These are phyloP conservation scores for Candida anglica DNA, from an alignment of 805 yeast genomes.

Conservation along the genomic window DNA sequence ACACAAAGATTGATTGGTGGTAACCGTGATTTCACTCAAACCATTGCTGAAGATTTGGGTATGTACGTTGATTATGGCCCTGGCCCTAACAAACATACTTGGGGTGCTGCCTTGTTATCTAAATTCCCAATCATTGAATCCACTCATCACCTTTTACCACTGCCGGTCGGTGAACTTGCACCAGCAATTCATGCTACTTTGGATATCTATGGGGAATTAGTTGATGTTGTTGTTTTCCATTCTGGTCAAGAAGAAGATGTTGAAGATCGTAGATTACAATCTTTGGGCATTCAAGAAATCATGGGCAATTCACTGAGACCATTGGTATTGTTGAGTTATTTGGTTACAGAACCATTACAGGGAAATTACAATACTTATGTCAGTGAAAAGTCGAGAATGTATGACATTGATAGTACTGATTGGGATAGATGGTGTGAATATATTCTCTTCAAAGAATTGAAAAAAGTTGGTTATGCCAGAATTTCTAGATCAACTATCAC, in stretches of 20 bases:
- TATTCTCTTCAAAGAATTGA: constrained; percentile 80
- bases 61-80: constrained; percentile 98
- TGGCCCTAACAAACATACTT: constrained; percentile 95
- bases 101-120: constrained; percentile 93
- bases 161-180: constrained; percentile 97
- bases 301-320: constrained; percentile 86
- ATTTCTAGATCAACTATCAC: constrained; percentile 91
- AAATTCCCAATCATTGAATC: constrained; percentile 92
- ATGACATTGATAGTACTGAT: constrained; percentile 88
- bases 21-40: constrained; percentile 88
- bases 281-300: constrained; percentile 66
- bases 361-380: constrained; percentile 94
- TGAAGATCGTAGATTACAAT: constrained; percentile 87
- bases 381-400: constrained; percentile 78
- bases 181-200: constrained; percentile 97
- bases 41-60: constrained; percentile 85
- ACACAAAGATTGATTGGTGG: constrained; percentile 95
- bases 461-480: constrained; percentile 90
- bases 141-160: constrained; percentile 86
- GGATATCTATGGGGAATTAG: constrained; percentile 79
- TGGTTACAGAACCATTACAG: constrained; percentile 81
- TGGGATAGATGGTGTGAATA: constrained; percentile 99
- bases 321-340: constrained; percentile 79
- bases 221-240: constrained; percentile 96
- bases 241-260: constrained; percentile 97